Conservation (phyloP, 2,329 filamentous ascomycete genomes). For the Trichoderma sp. region DNA sequence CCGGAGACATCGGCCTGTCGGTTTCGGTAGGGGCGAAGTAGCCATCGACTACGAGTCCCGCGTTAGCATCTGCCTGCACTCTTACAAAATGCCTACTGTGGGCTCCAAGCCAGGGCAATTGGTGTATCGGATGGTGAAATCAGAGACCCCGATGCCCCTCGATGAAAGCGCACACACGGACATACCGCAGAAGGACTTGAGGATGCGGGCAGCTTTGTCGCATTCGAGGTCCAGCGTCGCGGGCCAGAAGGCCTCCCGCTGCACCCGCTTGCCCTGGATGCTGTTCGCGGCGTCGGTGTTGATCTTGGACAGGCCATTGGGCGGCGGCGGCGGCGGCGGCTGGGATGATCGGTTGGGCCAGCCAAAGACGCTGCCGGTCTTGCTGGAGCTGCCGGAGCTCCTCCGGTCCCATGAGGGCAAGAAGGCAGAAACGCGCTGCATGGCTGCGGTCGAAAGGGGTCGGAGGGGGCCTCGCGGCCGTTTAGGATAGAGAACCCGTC, state of each 20-base stretch:
- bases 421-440: slow-evolving; percentile 50
- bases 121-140: neutral
- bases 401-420: slow-evolving; percentile 52
- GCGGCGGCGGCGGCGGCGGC: slow-evolving; percentile 31
- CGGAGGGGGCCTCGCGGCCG: slow-evolving; percentile 39
- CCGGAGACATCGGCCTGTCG: slow-evolving; percentile 38
- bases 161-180: neutral
- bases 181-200: slow-evolving; percentile 86
- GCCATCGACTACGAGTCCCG: slow-evolving; percentile 51
- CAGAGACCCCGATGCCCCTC: no score
- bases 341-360: slow-evolving; percentile 48
- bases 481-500: slow-evolving; percentile 34
- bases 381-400: slow-evolving; percentile 39
- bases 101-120: neutral
- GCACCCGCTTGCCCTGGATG: slow-evolving; percentile 36
- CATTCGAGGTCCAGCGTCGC: slow-evolving; percentile 84
- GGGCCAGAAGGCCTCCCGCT: slow-evolving; percentile 77
- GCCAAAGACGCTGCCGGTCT: slow-evolving; percentile 44
- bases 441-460: slow-evolving; percentile 34
- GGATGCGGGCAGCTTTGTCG: slow-evolving; percentile 86
- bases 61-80: neutral
- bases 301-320: slow-evolving; percentile 37
- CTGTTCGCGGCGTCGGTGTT: slow-evolving; percentile 42
- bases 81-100: no score
- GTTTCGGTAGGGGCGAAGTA: slow-evolving; percentile 50